Evolutionary conservation across 225 moss, liverwort and hornwort species (phyloP).

Genomic region (Marchantia paleacea): DNA sequence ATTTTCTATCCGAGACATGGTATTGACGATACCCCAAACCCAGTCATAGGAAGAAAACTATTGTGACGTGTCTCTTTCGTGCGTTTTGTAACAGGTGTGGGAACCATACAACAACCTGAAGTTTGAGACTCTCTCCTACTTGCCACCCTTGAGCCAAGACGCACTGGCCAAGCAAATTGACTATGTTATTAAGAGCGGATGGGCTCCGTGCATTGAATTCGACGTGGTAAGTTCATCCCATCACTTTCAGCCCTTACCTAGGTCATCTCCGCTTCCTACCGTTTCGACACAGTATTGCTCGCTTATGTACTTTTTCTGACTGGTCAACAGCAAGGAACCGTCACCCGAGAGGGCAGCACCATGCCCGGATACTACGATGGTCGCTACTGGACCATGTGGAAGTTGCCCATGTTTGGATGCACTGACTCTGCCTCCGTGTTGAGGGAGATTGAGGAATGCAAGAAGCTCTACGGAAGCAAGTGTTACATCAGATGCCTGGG

Average conservation of each 20-base stretch:
- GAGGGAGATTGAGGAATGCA: slow-evolving; percentile 50
- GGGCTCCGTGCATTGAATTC: slow-evolving; percentile 53
- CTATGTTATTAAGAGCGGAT: slow-evolving; percentile 39
- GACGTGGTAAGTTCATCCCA: not conserved
- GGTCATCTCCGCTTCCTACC: not conserved
- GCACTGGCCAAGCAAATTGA: slow-evolving; percentile 50
- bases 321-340: slow-evolving; percentile 32
- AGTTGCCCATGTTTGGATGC: slow-evolving; percentile 66
- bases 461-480: slow-evolving; percentile 41
- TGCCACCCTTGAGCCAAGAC: slow-evolving; percentile 30
- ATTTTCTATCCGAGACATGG: no score
- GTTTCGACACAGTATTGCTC: no score
- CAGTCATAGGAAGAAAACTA: no score
- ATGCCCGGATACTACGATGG: slow-evolving; percentile 63
- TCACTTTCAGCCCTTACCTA: not conserved
- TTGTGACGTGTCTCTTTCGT: no score
- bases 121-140: slow-evolving; percentile 46
- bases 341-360: slow-evolving; percentile 19
- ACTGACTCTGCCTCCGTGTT: slow-evolving; percentile 51
- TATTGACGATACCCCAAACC: no score
- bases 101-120: slow-evolving; percentile 35
- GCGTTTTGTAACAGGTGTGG: slow-evolving; percentile 23
- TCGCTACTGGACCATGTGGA: slow-evolving; percentile 79
- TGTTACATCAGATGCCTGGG: slow-evolving; percentile 50
- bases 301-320: no score